Percentiles rank a stretch among this genome's conserved stretches.
These are phyloP conservation scores for Cystobasidium tubakii DNA, from an alignment of 768 basidiomycete genomes.

Conservation along the genomic window DNA sequence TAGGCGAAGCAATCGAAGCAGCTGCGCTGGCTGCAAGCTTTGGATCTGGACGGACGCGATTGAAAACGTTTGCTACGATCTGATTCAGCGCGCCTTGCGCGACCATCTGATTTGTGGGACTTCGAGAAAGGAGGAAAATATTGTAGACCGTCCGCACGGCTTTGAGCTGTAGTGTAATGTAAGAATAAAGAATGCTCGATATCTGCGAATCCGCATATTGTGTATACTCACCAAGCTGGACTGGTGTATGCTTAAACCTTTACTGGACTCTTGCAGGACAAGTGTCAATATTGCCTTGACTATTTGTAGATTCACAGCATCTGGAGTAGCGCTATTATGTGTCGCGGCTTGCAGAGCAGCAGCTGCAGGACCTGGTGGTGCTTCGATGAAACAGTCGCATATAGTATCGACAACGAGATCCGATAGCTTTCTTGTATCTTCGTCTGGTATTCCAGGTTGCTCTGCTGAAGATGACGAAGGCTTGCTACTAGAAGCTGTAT, in stretches of 20 bases:
- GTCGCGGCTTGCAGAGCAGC: constrained; percentile 55
- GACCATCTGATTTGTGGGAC: constrained; percentile 91
- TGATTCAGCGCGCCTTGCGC: constrained; percentile 96
- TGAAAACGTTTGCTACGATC: constrained; percentile 95
- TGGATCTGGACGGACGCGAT: constrained; percentile 53
- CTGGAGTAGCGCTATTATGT: constrained; percentile 38
- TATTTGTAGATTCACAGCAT: constrained; percentile 78
- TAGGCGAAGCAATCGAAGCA: background rate
- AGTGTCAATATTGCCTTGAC: constrained; percentile 88
- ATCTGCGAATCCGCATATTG: too few relatives aligned
- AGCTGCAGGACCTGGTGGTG: constrained; percentile 60
- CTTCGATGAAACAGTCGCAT: constrained; percentile 46
- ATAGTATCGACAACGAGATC: constrained; percentile 93
- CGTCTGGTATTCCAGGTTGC: background rate
- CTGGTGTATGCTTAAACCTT: constrained; percentile 69
- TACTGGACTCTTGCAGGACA: constrained; percentile 61
- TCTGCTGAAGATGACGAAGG: background rate
- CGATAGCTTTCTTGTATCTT: constrained; percentile 58
- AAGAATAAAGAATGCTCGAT: too few relatives aligned
- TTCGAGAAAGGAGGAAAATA: constrained; percentile 82
- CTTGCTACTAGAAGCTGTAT: background rate
- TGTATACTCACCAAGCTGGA: constrained; percentile 62
- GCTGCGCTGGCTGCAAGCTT: constrained; percentile 23
- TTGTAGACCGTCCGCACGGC: constrained; percentile 98
- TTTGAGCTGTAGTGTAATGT: constrained; percentile 57